Percentiles rank a stretch among this genome's conserved stretches.
Conservation (phyloP, 2,329 filamentous ascomycete genomes). For the Biscogniauxia marginata region DNA sequence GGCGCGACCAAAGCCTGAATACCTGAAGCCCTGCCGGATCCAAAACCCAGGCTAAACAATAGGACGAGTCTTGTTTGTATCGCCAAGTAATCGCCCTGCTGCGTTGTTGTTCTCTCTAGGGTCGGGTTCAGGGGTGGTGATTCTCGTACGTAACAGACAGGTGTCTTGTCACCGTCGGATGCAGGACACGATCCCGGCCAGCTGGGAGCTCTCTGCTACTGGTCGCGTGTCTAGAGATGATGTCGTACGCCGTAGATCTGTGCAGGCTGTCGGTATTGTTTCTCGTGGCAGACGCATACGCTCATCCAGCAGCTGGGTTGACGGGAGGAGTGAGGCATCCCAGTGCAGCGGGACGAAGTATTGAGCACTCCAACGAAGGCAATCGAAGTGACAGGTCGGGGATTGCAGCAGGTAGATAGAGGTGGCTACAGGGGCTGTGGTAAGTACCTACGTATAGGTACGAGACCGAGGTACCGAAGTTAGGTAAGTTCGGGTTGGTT, state of each 20-base stretch:
- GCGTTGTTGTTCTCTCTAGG: no score
- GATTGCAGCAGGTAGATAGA: no score
- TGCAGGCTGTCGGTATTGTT: constrained; percentile 12
- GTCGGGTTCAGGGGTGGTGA: constrained; percentile 6
- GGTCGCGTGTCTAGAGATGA: constrained; percentile 15
- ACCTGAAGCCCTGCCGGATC: neutral
- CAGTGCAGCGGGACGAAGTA: no score
- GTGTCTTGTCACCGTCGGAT: constrained; percentile 15
- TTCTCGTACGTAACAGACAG: constrained; percentile 30
- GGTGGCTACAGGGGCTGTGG: no score
- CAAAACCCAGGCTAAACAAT: neutral
- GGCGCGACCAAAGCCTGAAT: neutral
- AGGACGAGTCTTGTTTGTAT: neutral
- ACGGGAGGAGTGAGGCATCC: no score
- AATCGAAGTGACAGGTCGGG: no score
- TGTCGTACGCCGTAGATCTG: constrained; percentile 14
- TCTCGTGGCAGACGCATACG: constrained; percentile 14
- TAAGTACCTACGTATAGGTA: neutral
- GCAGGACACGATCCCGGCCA: constrained; percentile 14
- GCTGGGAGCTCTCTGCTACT: neutral
- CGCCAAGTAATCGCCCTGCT: neutral
- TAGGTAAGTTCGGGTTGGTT: neutral
- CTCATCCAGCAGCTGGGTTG: constrained; percentile 16
- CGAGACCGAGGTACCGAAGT: neutral
- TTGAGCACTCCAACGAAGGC: no score